phyloP scores from a whole-genome alignment of 2,329 filamentous ascomycete species.

The Exophiala lecanii-corni region DNA sequence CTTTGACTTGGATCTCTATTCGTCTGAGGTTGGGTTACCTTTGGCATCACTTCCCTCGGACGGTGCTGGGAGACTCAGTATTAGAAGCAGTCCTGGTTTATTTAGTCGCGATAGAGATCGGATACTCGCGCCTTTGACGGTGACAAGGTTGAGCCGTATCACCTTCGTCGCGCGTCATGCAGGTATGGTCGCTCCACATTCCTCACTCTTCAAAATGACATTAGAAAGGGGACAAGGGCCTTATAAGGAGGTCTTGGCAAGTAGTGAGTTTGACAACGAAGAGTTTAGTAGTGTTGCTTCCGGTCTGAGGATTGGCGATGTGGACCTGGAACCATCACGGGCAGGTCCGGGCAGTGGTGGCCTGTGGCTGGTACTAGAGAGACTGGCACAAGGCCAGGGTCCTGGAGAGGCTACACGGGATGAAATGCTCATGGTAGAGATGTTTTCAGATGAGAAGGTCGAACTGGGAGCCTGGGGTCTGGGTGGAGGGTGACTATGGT shows the following conservation, averaged over 20 bases:
- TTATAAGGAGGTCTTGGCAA: slow-evolving; percentile 59
- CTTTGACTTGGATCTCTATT: slow-evolving; percentile 70
- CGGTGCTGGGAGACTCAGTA: slow-evolving; percentile 67
- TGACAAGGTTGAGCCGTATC: slow-evolving; percentile 57
- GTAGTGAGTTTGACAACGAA: slow-evolving; percentile 52
- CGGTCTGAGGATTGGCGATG: slow-evolving; percentile 65
- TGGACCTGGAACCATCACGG: slow-evolving; percentile 67
- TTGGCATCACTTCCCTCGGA: slow-evolving; percentile 57
- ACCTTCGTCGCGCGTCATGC: slow-evolving; percentile 51
- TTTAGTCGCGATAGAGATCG: slow-evolving; percentile 50
- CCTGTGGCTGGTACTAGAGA: slow-evolving; percentile 77
- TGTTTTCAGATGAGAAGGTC: slow-evolving; percentile 41
- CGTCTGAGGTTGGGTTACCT: slow-evolving; percentile 30
- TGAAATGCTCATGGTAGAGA: slow-evolving; percentile 36
- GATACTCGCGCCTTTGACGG: slow-evolving; percentile 49
- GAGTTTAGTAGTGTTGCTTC: slow-evolving; percentile 66
- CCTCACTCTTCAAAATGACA: slow-evolving; percentile 60
- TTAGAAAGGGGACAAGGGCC: slow-evolving; percentile 70
- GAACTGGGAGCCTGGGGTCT: slow-evolving; percentile 32
- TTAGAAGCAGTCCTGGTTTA: slow-evolving; percentile 50
- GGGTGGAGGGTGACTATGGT: slow-evolving; percentile 15
- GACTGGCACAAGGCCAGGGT: slow-evolving; percentile 47
- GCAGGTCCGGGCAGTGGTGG: slow-evolving; percentile 46
- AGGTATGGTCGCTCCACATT: slow-evolving; percentile 9
- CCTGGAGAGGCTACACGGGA: slow-evolving; percentile 41